These are phyloP conservation scores for Gyromitra esculenta DNA, from an alignment of 2,329 filamentous ascomycete species.

Conservation along the genomic window DNA sequence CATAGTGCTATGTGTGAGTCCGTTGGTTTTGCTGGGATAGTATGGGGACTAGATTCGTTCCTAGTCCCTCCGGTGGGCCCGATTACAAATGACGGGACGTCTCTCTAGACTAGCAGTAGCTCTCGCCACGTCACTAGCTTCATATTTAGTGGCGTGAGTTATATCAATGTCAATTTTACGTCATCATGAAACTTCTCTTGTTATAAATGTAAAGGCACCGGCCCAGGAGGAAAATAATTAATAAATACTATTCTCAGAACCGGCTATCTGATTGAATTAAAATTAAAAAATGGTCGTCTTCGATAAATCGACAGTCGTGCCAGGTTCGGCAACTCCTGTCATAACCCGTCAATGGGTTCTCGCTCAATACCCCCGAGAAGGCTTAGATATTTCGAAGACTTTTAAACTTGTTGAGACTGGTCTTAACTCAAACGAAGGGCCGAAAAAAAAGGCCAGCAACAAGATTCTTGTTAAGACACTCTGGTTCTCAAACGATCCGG, in stretches of 20 bases:
- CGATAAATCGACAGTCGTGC: not conserved
- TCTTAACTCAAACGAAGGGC: not conserved
- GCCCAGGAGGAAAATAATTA: not conserved
- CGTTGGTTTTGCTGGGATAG: no score
- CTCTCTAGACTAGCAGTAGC: no score
- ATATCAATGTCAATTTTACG: not conserved
- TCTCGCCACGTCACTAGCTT: no score
- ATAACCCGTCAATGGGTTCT: constrained; percentile 49
- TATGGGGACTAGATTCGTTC: no score
- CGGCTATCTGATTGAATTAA: not conserved
- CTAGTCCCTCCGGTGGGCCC: no score
- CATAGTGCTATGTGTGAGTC: no score
- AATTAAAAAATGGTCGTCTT: not conserved
- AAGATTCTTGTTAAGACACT: constrained; percentile 40
- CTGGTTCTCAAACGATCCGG: constrained; percentile 50
- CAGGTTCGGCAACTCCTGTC: constrained; percentile 12
- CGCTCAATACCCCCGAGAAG: constrained; percentile 31
- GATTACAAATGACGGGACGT: no score
- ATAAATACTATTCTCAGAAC: not conserved
- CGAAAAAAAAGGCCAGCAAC: constrained; percentile 15
- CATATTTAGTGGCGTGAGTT: no score
- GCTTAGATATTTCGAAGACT: constrained; percentile 21
- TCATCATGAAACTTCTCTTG: not conserved
- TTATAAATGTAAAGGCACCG: not conserved
- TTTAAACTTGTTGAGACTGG: constrained; percentile 30